phyloP scores from a whole-genome alignment of 495 filamentous ascomycete species.

The Neurospora cerealis region DNA sequence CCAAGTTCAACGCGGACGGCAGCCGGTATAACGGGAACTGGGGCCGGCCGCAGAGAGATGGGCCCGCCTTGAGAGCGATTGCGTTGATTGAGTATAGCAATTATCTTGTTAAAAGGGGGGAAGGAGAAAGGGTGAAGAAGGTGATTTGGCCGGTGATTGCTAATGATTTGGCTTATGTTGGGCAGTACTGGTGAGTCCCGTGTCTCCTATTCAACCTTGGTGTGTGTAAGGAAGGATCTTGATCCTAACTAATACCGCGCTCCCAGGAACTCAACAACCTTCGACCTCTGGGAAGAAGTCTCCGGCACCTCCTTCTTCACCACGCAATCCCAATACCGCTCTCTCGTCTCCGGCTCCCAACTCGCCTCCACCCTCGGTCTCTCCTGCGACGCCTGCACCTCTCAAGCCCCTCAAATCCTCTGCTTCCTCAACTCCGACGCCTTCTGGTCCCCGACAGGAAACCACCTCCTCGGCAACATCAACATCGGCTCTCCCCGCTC shows the following conservation, averaged over 20 bases:
- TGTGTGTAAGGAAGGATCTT: too few species aligned
- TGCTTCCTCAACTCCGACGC: conserved; percentile 45
- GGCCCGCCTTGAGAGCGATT: conserved; percentile 54
- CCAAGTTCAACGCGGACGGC: conserved; percentile 35
- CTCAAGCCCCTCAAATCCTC: conserved; percentile 44
- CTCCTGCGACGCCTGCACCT: conserved; percentile 31
- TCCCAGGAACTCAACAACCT: conserved; percentile 43
- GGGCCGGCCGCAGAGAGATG: conserved; percentile 55
- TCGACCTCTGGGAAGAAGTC: conserved; percentile 63
- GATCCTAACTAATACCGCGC: too few species aligned
- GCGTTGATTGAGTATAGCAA: conserved; percentile 36
- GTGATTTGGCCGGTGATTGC: conserved; percentile 50
- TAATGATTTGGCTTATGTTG: conserved; percentile 56
- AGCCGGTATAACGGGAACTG: conserved; percentile 16
- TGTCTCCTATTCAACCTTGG: too few species aligned
- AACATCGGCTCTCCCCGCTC: conserved; percentile 33
- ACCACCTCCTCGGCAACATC: conserved; percentile 46
- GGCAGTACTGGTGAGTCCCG: conserved; percentile 49
- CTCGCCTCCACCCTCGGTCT: conserved; percentile 36
- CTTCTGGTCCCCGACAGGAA: not conserved
- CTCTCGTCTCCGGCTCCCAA: conserved; percentile 47
- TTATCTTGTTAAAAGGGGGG: conserved; percentile 33
- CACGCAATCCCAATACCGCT: conserved; percentile 27
- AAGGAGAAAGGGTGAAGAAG: conserved; percentile 23
- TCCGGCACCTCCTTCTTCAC: conserved; percentile 49